These are phyloP conservation scores for Austroboletus rostrupii DNA, from an alignment of 1,284 basidiomycete species.

Conservation along the genomic window DNA sequence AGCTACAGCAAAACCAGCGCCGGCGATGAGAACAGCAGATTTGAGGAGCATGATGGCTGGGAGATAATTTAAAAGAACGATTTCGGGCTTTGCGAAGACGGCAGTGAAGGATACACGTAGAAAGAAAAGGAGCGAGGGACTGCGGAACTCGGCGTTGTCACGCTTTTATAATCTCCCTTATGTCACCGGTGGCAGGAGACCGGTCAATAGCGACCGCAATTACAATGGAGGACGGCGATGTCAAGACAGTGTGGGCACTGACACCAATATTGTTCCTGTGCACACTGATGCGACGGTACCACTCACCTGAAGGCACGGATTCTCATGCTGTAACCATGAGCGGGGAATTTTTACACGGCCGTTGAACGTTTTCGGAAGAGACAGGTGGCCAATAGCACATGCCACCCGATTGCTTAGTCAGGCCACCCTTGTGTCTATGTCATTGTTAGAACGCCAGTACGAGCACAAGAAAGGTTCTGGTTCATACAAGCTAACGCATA, in stretches of 20 bases:
- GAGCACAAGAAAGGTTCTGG: too few species aligned
- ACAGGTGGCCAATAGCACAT: too few species aligned
- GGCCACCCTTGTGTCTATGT: too few species aligned
- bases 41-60: conserved; percentile 24
- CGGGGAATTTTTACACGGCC: too few species aligned
- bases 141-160: conserved; percentile 11
- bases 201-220: neutral
- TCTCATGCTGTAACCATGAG: neutral
- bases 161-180: conserved; percentile 14
- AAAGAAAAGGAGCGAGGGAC: neutral
- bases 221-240: neutral
- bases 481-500: too few species aligned
- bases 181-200: neutral
- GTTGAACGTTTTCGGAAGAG: too few species aligned
- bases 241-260: too few species aligned
- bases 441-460: too few species aligned
- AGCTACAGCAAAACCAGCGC: conserved; percentile 41
- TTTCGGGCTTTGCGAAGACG: neutral
- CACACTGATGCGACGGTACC: neutral
- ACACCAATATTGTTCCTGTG: neutral
- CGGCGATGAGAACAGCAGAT: conserved; percentile 32
- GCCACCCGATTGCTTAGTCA: too few species aligned
- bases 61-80: neutral
- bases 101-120: neutral
- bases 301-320: neutral